Conservation (phyloP, 352 stramenopile species). For the Pythium insidiosum region DNA sequence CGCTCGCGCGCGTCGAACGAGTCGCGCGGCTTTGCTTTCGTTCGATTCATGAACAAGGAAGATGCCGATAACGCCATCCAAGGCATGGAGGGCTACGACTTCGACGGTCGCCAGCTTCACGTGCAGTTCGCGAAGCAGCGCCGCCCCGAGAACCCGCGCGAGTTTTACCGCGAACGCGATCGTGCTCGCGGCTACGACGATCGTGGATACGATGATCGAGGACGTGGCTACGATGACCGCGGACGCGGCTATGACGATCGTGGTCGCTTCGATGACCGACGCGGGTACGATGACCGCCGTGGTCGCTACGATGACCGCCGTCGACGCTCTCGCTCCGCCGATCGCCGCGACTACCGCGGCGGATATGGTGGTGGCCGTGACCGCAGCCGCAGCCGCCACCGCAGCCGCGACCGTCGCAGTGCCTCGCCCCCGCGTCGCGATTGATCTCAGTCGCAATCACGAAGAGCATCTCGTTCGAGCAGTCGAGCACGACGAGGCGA, state of each 20-base stretch:
- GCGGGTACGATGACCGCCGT: slow-evolving; percentile 15
- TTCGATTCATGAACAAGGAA: slow-evolving; percentile 82
- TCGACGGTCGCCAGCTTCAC: slow-evolving; percentile 59
- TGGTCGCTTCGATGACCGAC: slow-evolving; percentile 11
- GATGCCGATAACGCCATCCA: slow-evolving; percentile 86
- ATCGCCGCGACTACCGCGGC: slow-evolving; percentile 22
- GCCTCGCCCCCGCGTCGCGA: slow-evolving; percentile 34
- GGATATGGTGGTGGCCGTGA: no score
- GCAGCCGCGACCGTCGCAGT: slow-evolving; percentile 36
- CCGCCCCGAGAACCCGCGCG: slow-evolving; percentile 62
- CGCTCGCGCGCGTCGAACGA: slow-evolving; percentile 68
- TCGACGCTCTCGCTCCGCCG: slow-evolving; percentile 13
- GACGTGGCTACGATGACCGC: slow-evolving; percentile 6
- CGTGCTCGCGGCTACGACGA: slow-evolving; percentile 9
- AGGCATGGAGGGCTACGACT: slow-evolving; percentile 61
- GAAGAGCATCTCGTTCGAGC: no score
- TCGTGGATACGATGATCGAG: slow-evolving; percentile 1
- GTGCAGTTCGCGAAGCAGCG: slow-evolving; percentile 77
- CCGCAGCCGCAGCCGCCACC: slow-evolving; percentile 29
- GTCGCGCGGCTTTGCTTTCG: slow-evolving; percentile 80
- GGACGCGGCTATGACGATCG: slow-evolving; percentile 13
- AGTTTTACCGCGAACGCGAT: slow-evolving; percentile 47
- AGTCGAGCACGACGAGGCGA: slow-evolving; percentile 40
- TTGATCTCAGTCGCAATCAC: no score
- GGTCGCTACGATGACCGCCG: slow-evolving; percentile 21